Evolutionary conservation across 441 rosid genomes (phyloP), one percentile per base, ranked within the genome.

Genomic region (Gossypium davidsonii): DNA sequence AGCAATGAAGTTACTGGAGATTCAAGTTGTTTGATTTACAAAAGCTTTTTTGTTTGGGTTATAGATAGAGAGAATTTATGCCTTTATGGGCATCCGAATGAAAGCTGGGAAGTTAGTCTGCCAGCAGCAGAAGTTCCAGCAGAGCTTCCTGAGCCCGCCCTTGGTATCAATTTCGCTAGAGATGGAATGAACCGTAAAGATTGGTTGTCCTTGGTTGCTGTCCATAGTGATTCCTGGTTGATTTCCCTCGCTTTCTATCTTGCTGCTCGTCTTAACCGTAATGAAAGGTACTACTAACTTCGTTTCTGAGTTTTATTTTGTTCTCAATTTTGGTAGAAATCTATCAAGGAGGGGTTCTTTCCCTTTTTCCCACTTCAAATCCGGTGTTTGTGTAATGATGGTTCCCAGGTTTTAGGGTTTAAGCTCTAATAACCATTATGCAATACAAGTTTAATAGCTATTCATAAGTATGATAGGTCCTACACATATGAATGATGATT

Each of bases 171-270:
- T 77, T 86, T 82, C 66, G 86, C 86, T 0, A 80, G 89, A 78
- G 89, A 86, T 74, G 86, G 89, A 34, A 86, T 84, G 87, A 84
- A 80, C 83, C 80, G 85, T 56, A 84, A 84, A 72, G 89, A 86
- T 67, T 86, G 87, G 87, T 74, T 86, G 17, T 84, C 87, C 6
- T 75, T 86, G n/a, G 82, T 86, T 73, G 87, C 89, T 2, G 86
- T 86, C 6, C 89, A 86, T 66, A 80, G 86, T 73, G 87, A 86
- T 74, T 84, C 85, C 2, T 86, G 89, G 89, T 78, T 86, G 82
- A 83, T 86, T 80, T 86, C 87, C 74, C 87, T 86, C 71, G 84
- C 89, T 63, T 86, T 86, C 81, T 84, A 84, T 81, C 79, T 86
- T 70, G 89, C 87, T 67, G 87, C 87, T 20, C 87, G 86, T 3